Evolutionary conservation across 2,329 filamentous ascomycete genomes (phyloP), one percentile per base, ranked within the genome.

Genomic region (Pseudocercospora fijiensis): DNA sequence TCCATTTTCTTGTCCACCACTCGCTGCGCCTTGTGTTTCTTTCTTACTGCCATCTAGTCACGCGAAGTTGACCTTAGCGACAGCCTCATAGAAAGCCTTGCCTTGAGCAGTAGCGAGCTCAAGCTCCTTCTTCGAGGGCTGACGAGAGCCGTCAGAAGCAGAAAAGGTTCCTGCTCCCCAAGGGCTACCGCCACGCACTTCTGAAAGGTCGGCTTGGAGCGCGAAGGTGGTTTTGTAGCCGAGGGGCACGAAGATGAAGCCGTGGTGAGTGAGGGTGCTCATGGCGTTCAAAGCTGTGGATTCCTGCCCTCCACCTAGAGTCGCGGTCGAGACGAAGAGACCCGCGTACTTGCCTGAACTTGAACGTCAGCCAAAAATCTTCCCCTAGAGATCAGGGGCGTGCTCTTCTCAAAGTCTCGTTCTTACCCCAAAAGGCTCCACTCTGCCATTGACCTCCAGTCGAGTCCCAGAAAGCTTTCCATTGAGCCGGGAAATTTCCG

Each of bases 131-230:
- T 81, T 76, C 16, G 84, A 81, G 57, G 95, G 95, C 83, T 94
- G 88, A 75, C 95, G 89, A 64, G 89, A 91, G 72, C 95, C 95
- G 73, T 97, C 92, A 65, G 76, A 83, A 66, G 76, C 74, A 67
- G 93, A 84, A 73, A 96, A 96, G 69, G 94, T 96, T 76, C 95
- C 95, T 33, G 94, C 93, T 73, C 94, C 95, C 95, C 95, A 99
- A 43, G 95, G 84, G 65, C 85, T 87, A 66, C 95, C 95, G 74
- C 95, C 95, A 77, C 90, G 91, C 67, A 95, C 84, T 83, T 97
- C 92, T 28, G 76, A 76, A 37, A 96, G 78, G 80, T 93, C 88
- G 69, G 88, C 76, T 69, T 96, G 80, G 68, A 87, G 80, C 65
- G 76, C 76, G 76, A 96, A 97, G 57, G 87, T 81, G 73, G 88